phyloP scores from a whole-genome alignment of 352 stramenopile genomes.

The Plasmopara viticola region DNA sequence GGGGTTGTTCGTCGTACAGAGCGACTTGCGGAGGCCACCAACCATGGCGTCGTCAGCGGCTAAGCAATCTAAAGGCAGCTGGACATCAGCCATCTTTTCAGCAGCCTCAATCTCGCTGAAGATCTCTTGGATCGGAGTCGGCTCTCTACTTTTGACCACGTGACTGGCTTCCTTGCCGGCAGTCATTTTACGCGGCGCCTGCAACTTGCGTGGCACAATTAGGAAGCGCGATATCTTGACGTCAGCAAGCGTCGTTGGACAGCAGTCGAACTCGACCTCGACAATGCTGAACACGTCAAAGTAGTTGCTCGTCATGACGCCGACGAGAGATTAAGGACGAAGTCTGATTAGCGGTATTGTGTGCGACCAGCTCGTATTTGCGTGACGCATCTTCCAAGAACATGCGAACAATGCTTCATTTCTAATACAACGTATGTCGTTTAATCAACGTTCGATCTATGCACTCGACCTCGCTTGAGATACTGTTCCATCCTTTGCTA shows the following conservation, averaged over 20 bases:
- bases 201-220: not conserved
- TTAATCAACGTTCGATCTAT: not conserved
- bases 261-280: not conserved
- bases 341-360: not conserved
- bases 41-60: not conserved
- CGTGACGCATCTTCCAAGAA: not conserved
- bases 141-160: too few species aligned
- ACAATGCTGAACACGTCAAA: not conserved
- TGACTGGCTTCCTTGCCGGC: not conserved
- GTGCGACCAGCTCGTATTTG: not conserved
- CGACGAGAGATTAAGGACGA: not conserved
- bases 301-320: not conserved
- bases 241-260: not conserved
- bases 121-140: not conserved
- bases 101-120: not conserved
- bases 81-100: not conserved
- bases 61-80: not conserved
- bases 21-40: not conserved
- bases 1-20: not conserved
- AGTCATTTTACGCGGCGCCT: not conserved
- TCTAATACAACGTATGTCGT: not conserved
- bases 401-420: not conserved
- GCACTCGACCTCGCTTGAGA: not conserved
- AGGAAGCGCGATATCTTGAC: not conserved
- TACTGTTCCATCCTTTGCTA: not conserved